Percentiles rank a stretch among this genome's conserved stretches.
Conservation (phyloP, 1,284 basidiomycete species). For the Heliocybe sulcata region DNA sequence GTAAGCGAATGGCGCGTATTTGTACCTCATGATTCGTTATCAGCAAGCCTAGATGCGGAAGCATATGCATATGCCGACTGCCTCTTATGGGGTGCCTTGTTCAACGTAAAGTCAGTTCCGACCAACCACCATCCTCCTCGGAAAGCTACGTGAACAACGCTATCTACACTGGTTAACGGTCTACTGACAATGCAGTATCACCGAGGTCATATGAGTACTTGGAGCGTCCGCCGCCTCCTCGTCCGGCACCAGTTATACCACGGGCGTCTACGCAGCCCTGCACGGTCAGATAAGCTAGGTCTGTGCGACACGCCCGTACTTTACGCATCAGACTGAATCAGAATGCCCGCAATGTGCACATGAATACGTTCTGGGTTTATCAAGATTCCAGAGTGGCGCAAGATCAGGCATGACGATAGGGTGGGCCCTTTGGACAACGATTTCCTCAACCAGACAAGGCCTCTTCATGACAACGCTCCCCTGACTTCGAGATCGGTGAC, state of each 20-base stretch:
- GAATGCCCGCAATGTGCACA: not conserved
- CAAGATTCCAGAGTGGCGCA: not conserved
- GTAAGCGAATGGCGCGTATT: not conserved
- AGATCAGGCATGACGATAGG: not conserved
- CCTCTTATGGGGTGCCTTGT: not conserved
- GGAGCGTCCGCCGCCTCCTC: not conserved
- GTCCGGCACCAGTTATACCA: not conserved
- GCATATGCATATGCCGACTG: not conserved
- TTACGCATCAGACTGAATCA: not conserved
- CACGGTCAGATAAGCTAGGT: not conserved
- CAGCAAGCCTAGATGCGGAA: not conserved
- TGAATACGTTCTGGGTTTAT: not conserved
- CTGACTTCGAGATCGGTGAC: not conserved
- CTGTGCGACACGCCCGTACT: not conserved
- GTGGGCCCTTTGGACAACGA: not conserved
- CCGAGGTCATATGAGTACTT: not conserved
- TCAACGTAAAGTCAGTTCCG: not conserved
- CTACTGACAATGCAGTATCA: not conserved
- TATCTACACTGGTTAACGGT: not conserved
- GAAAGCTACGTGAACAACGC: not conserved
- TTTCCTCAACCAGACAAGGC: not conserved
- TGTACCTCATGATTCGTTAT: not conserved
- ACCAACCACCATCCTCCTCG: not conserved
- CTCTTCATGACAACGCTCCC: not conserved
- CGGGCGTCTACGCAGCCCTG: not conserved